A percentile compares a stretch with the other conserved stretches of the same genome.
phyloP scores from a whole-genome alignment of 768 basidiomycete species.

The Leccinum truebloodii region DNA sequence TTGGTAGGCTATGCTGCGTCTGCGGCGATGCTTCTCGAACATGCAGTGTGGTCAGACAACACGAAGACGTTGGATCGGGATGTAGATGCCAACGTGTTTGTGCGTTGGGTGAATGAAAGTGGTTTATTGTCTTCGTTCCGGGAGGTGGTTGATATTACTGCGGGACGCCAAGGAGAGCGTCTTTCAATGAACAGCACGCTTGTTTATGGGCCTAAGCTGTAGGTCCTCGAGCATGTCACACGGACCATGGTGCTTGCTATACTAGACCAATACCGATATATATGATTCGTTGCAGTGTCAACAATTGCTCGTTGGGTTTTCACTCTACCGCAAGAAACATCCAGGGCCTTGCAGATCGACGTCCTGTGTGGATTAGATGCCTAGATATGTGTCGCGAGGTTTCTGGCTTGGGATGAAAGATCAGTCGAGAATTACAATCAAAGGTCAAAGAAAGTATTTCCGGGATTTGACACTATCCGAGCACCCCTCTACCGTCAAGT shows the following conservation, averaged over 20 bases:
- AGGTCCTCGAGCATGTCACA: neutral
- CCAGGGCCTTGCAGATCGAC: too few species aligned
- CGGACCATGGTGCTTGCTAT: neutral
- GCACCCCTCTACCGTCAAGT: constrained; percentile 57
- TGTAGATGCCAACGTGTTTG: constrained; percentile 53
- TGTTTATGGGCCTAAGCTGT: constrained; percentile 23
- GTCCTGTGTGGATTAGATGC: neutral
- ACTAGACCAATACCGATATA: too few species aligned
- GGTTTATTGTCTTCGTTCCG: constrained; percentile 31
- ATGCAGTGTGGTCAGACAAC: constrained; percentile 59
- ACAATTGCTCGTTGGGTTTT: neutral
- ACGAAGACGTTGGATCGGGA: constrained; percentile 32
- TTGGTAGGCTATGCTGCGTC: constrained; percentile 58
- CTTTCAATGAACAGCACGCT: constrained; percentile 18
- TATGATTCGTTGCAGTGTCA: neutral
- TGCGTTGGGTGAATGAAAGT: constrained; percentile 49
- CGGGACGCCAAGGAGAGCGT: constrained; percentile 2
- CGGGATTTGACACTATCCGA: constrained; percentile 14
- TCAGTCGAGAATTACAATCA: constrained; percentile 3
- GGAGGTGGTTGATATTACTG: constrained; percentile 22
- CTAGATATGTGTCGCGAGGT: neutral
- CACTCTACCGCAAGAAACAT: neutral
- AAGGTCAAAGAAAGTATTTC: neutral
- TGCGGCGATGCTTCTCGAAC: constrained; percentile 62
- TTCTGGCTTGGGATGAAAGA: constrained; percentile 4